Evolutionary conservation across 768 basidiomycete species (phyloP), one percentile per base, ranked within the genome.

Genomic region (Russula vinacea): DNA sequence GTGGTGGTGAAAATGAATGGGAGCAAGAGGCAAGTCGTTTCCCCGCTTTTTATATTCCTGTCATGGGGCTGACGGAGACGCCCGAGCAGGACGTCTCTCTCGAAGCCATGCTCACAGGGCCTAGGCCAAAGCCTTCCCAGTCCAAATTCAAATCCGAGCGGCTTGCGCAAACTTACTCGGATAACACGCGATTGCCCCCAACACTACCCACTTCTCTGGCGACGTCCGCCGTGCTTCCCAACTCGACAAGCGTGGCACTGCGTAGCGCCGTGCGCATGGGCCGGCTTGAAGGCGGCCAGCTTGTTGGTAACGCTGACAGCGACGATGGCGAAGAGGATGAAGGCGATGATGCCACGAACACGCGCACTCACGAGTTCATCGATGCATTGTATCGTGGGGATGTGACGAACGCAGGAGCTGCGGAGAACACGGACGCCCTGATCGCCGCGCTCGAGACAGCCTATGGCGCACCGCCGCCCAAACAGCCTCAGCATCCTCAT

Each of bases 101-200:
- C 10, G 81, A 83, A 0, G 76, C 80, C 22, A 76, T 78, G 11
- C 72, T 79, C 1, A 70, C 76, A 2, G 73, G 70, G 42, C 65
- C 76, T 17, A 75, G 71, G 19, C 74, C 78, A 49, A 87, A 83
- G 70, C 78, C 83, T 8, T 70, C 79, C 0, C 73, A 86, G 45
- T 91, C 90, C 14, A 82, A 78, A 45, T 90, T 91, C 73, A 90
- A 83, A 71, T 81, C 85, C 1, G 80, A 76, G 47, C 81, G 80
- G 19, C 26, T 64, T 14, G 42, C 68, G 3, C 60, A 68, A 44
- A 42, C 57, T 0, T 69, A 71, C 9, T 58, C 33, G 1, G 22
- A 10, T n/a, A n/a, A 45, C 42, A 64, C 62, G 5, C 67, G 9
- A 35, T 45, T 62, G 40, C 59, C 68, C 1, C 52, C 40, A 47